Evolutionary conservation across 169 alveolate species (phyloP), one percentile per base, ranked within the genome.

Genomic region (Eimeria falciformis): DNA sequence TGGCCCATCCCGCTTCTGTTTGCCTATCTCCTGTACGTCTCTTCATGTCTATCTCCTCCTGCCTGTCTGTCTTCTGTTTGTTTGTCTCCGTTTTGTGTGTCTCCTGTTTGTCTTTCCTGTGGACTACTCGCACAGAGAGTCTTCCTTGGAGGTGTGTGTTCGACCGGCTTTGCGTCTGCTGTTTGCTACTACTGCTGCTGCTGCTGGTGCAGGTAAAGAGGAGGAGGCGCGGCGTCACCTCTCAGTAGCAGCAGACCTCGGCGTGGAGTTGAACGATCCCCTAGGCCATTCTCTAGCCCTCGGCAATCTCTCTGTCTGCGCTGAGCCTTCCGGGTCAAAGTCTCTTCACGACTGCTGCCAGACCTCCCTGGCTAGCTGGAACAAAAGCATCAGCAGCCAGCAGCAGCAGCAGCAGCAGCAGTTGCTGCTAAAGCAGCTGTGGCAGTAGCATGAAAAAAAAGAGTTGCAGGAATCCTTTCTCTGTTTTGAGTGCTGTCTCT

Each of bases 241-340:
- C 14, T 62, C 73, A 62, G 43, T 27, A 62, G 73, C 73, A 62
- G 73, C 73, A 62, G 73, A 62, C 23, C 73, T 62, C 73, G 73
- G 73, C 14, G 73, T 62, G 73, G 73, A 12, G n/a, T 23, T 62
- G 73, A 62, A 62, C 73, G 73, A 62, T 27, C 73, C 73, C 29
- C 23, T 62, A 27, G 33, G 73, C 33, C 33, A 62, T 62, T 62
- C 73, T 12, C 73, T 62, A 7, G 73, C 73, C 17, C 73, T 62
- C 17, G 73, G 73, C 73, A 62, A 62, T 23, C 23, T 62, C 3
- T 62, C 73, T 1, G 17, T 62, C 73, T 62, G 73, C 73, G 23
- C 37, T 18, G 73, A 62, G 33, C 73, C 73, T 27, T 62, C 73
- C 9, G 73, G 73, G 73, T 53, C 65, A 53, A 3, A 12, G 17